A percentile compares a stretch with the other conserved stretches of the same genome.
Evolutionary conservation across 441 rosid species (phyloP).

Genomic region (Omphalea diandra): DNA sequence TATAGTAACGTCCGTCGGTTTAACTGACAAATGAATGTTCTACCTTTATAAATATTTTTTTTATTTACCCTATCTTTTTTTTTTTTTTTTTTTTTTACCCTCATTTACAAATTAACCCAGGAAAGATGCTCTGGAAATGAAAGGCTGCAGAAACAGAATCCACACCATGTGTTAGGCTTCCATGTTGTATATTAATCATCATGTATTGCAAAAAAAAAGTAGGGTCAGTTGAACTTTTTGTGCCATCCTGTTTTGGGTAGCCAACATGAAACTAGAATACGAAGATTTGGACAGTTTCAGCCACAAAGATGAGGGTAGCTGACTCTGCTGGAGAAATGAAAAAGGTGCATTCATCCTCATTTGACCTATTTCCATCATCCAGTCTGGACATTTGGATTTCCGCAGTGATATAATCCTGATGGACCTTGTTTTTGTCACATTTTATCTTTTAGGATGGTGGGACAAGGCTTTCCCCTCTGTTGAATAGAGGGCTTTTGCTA

Average conservation of each 20-base stretch:
- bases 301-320: conserved; percentile 24
- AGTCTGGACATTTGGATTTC: conserved; percentile 14
- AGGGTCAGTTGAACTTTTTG: conserved; percentile 25
- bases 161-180: conserved; percentile 26
- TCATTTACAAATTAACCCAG: too few species aligned
- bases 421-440: conserved; percentile 28
- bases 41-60: too few species aligned
- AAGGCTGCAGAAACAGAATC: conserved; percentile 5
- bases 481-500: conserved; percentile 14
- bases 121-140: conserved; percentile 11
- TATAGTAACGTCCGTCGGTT: too few species aligned
- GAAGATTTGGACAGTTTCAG: conserved; percentile 24
- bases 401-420: conserved; percentile 4
- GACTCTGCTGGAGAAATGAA: conserved; percentile 19
- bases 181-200: not conserved
- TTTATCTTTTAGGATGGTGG: conserved; percentile 24
- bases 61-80: too few species aligned
- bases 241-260: conserved; percentile 19
- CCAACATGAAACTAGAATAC: conserved; percentile 28
- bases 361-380: conserved; percentile 29
- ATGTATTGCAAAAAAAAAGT: conserved; percentile 7
- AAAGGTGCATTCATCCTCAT: conserved; percentile 26
- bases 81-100: too few species aligned
- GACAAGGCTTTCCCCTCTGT: conserved; percentile 13
- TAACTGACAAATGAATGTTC: too few species aligned